phyloP scores from a whole-genome alignment of 2,329 filamentous ascomycete genomes.

The Ophiostoma piceae region DNA sequence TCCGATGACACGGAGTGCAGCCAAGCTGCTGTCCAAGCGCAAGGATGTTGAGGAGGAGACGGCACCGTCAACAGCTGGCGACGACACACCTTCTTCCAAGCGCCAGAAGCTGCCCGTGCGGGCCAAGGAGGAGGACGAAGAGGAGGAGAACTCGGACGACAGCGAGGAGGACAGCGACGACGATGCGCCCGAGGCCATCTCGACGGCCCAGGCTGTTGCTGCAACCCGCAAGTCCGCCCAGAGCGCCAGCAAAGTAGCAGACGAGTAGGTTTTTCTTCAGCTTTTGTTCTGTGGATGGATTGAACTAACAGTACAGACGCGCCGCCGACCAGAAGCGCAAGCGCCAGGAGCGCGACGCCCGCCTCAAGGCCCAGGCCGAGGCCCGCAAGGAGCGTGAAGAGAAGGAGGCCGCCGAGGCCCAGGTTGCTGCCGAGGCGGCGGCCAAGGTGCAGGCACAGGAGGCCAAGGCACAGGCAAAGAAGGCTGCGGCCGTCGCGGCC shows the following conservation, averaged over 20 bases:
- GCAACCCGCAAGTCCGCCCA: conserved; percentile 44
- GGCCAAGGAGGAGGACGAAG: conserved; percentile 29
- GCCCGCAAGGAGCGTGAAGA: conserved; percentile 37
- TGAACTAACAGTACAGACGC: conserved; percentile 38
- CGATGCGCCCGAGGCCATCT: conserved; percentile 56
- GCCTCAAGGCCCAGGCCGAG: conserved; percentile 52
- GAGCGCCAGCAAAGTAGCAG: conserved; percentile 45
- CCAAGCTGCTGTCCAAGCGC: conserved; percentile 23
- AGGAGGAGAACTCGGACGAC: conserved; percentile 29
- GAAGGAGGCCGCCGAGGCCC: conserved; percentile 22
- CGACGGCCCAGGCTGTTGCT: conserved; percentile 45
- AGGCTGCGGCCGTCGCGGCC: conserved; percentile 27
- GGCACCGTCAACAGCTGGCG: background rate
- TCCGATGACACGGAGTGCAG: conserved; percentile 22
- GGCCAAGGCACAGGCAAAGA: conserved; percentile 24
- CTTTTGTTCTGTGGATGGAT: background rate
- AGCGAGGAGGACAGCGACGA: conserved; percentile 49
- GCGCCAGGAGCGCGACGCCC: conserved; percentile 50
- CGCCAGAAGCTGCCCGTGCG: conserved; percentile 21
- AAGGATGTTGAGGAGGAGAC: conserved; percentile 11
- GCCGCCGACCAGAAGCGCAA: conserved; percentile 49
- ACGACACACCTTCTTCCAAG: conserved; percentile 17
- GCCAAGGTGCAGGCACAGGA: conserved; percentile 23
- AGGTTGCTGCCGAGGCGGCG: conserved; percentile 26
- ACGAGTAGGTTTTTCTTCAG: conserved; percentile 41